A percentile compares a stretch with the other conserved stretches of the same genome.
Conservation (phyloP, 768 basidiomycete genomes). For the Atractiella rhizophila region DNA sequence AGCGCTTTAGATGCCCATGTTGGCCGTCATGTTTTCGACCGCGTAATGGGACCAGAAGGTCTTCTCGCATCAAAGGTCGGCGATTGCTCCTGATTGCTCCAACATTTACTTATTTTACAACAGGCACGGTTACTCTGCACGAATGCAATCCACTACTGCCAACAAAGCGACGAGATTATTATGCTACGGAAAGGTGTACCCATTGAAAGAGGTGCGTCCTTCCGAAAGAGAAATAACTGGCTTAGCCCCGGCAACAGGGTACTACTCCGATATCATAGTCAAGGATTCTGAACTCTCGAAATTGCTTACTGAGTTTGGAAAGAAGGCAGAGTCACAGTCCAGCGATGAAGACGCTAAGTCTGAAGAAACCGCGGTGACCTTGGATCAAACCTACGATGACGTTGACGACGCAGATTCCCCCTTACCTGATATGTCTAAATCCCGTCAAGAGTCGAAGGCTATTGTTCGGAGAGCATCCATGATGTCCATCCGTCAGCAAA, state of each 20-base stretch:
- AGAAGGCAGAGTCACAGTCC: conserved; percentile 21
- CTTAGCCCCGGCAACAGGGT: conserved; percentile 25
- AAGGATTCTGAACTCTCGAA: conserved; percentile 19
- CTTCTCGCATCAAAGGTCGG: conserved; percentile 24
- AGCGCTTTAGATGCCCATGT: conserved; percentile 68
- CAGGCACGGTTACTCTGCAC: conserved; percentile 26
- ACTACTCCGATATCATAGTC: background rate
- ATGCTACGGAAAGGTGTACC: conserved; percentile 25
- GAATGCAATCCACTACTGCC: conserved; percentile 25
- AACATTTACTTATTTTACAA: too few species aligned
- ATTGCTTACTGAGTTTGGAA: conserved; percentile 35
- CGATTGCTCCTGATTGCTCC: too few species aligned
- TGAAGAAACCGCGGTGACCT: conserved; percentile 15
- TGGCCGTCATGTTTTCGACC: conserved; percentile 55
- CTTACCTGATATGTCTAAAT: too few species aligned
- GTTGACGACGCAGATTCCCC: conserved; percentile 10
- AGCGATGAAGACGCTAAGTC: conserved; percentile 10
- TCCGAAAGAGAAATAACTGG: too few species aligned
- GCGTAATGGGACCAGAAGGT: conserved; percentile 17
- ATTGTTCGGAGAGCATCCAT: conserved; percentile 19
- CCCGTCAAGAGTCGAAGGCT: conserved; percentile 14
- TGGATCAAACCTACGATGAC: conserved; percentile 15
- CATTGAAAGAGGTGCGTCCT: conserved; percentile 22
- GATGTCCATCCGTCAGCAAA: conserved; percentile 15
- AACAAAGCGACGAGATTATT: conserved; percentile 23